Evolutionary conservation across 495 filamentous ascomycete species (phyloP).

Genomic region (Bacidia rubella): DNA sequence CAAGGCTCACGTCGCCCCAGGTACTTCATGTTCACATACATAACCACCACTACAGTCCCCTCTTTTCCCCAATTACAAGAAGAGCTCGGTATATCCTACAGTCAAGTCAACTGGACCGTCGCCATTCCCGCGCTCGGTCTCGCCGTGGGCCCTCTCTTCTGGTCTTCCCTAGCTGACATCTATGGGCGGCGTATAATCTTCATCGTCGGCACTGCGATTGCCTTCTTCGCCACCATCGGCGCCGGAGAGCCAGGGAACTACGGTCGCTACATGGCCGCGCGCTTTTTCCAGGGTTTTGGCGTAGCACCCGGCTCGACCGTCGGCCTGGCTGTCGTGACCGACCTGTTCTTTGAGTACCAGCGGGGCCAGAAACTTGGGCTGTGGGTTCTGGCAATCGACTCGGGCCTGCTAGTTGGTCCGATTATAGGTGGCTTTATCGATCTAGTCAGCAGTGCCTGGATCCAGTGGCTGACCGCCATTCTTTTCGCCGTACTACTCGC

Average conservation of each 20-base stretch:
- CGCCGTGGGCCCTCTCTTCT: conserved; percentile 42
- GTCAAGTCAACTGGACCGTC: conserved; percentile 50
- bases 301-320: conserved; percentile 45
- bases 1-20: conserved; percentile 18
- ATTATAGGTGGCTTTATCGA: conserved; percentile 44
- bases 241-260: conserved; percentile 34
- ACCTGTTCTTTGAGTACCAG: conserved; percentile 48
- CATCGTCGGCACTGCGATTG: conserved; percentile 39
- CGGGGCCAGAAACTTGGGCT: conserved; percentile 47
- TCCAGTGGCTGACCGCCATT: conserved; percentile 47
- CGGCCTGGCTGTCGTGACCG: conserved; percentile 41
- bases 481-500: conserved; percentile 38
- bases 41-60: conserved; percentile 48
- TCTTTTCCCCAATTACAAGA: conserved; percentile 40
- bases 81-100: conserved; percentile 34
- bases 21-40: conserved; percentile 53
- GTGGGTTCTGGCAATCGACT: conserved; percentile 47
- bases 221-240: conserved; percentile 39
- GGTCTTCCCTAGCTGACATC: conserved; percentile 44
- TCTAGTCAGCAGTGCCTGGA: conserved; percentile 37
- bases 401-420: conserved; percentile 43
- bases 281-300: conserved; percentile 51
- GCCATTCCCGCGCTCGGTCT: conserved; percentile 48
- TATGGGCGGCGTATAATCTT: conserved; percentile 43
- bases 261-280: conserved; percentile 41